Evolutionary conservation across 257 asterid species (phyloP).

Genomic region (Fraxinus anomala): DNA sequence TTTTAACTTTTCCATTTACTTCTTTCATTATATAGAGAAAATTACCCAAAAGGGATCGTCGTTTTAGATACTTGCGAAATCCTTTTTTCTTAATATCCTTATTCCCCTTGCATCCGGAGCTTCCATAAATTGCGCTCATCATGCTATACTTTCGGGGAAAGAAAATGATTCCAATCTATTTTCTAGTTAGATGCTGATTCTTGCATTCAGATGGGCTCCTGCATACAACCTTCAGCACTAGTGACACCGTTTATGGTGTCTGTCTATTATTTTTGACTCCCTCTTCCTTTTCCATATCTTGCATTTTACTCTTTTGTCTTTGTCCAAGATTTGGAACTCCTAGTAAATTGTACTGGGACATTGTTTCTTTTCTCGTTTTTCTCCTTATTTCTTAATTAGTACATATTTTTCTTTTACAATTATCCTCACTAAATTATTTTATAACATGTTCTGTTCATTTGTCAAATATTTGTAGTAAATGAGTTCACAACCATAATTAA

Average conservation of each 20-base stretch:
- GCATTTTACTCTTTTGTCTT: not conserved
- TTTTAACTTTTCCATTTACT: constrained; percentile 17
- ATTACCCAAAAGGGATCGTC: constrained; percentile 13
- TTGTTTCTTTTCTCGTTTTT: not conserved
- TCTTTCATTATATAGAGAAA: not conserved
- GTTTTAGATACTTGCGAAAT: constrained; percentile 25
- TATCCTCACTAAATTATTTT: not conserved
- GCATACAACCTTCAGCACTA: not conserved
- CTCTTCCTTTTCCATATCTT: not conserved
- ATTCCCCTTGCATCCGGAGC: constrained; percentile 3
- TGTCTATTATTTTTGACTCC: not conserved
- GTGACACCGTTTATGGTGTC: not conserved
- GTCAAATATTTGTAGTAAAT: not conserved
- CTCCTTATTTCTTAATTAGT: not conserved
- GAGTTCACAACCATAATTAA: not conserved
- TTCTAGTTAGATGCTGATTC: not conserved
- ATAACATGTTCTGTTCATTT: not conserved
- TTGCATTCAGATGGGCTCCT: not conserved
- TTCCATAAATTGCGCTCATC: constrained; percentile 22
- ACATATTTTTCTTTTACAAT: not conserved
- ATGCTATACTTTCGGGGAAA: constrained; percentile 15
- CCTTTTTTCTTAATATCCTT: constrained; percentile 19
- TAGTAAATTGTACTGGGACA: not conserved
- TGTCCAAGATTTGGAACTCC: not conserved
- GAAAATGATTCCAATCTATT: not conserved